A percentile compares a stretch with the other conserved stretches of the same genome.
These are phyloP conservation scores for Apiospora malaysiana DNA, from an alignment of 2,329 filamentous ascomycete genomes.

Conservation along the genomic window DNA sequence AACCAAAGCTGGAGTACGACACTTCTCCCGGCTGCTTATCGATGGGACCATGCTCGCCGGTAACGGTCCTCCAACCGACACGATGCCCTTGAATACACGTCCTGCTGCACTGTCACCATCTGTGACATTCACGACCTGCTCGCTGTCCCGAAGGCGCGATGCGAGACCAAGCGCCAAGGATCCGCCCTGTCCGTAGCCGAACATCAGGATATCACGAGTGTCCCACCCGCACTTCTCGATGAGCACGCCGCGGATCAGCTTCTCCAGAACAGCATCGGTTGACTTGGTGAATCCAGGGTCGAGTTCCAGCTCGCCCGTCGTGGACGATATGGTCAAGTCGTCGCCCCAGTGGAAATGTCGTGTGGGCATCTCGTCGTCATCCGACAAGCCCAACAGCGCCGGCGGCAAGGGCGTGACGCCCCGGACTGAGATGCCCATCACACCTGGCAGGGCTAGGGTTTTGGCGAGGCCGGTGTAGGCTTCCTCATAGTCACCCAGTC, in stretches of 20 bases:
- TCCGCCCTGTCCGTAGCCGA: conserved; percentile 73
- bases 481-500: conserved; percentile 76
- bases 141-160: conserved; percentile 47
- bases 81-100: conserved; percentile 57
- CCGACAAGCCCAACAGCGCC: conserved; percentile 59
- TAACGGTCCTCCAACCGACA: conserved; percentile 67
- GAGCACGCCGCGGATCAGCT: conserved; percentile 58
- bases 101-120: conserved; percentile 26
- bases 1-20: conserved; percentile 67
- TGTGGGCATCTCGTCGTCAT: conserved; percentile 30
- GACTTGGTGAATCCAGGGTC: conserved; percentile 67
- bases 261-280: conserved; percentile 50
- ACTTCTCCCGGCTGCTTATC: conserved; percentile 56
- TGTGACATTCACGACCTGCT: conserved; percentile 43
- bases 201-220: conserved; percentile 63
- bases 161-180: conserved; percentile 65
- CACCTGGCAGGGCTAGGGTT: conserved; percentile 76
- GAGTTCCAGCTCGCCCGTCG: conserved; percentile 60
- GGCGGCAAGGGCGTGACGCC: conserved; percentile 74
- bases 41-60: conserved; percentile 57
- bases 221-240: conserved; percentile 65
- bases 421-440: conserved; percentile 75
- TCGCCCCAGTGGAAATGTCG: conserved; percentile 70
- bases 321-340: conserved; percentile 60
- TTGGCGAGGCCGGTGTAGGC: conserved; percentile 74